Percentiles rank a stretch among this genome's conserved stretches.
phyloP scores from a whole-genome alignment of 192 early-diverging fungal genomes.

The Phlyctochytrium arcticum region DNA sequence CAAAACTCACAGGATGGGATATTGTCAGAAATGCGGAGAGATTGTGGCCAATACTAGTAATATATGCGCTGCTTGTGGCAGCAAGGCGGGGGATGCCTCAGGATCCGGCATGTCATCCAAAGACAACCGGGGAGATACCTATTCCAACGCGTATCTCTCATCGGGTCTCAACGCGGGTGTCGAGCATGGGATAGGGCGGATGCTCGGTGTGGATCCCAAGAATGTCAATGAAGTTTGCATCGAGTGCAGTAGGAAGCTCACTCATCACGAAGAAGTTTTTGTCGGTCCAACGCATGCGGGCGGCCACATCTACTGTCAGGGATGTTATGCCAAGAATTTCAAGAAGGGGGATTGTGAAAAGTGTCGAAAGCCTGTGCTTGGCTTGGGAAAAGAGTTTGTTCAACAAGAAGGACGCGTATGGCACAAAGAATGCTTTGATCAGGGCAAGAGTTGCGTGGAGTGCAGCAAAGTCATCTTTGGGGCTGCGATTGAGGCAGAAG shows the following conservation, averaged over 20 bases:
- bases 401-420: constrained; percentile 4
- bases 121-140: constrained; percentile 8
- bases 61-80: not conserved
- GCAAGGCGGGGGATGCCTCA: not conserved
- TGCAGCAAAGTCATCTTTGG: constrained; percentile 27
- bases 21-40: constrained; percentile 16
- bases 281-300: constrained; percentile 16
- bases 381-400: constrained; percentile 21
- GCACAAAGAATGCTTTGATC: constrained; percentile 26
- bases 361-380: constrained; percentile 23
- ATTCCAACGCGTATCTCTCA: constrained; percentile 19
- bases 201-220: constrained; percentile 11
- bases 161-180: constrained; percentile 20
- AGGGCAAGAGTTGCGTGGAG: constrained; percentile 15
- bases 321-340: constrained; percentile 12
- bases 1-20: too few relatives aligned
- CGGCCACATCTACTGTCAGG: constrained; percentile 21
- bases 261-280: not conserved
- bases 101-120: constrained; percentile 6
- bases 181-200: constrained; percentile 13
- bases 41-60: constrained; percentile 8
- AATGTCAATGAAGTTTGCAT: constrained; percentile 13
- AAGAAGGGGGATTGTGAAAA: constrained; percentile 23
- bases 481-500: constrained; percentile 7
- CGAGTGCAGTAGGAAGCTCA: constrained; percentile 9